These are phyloP conservation scores for Talaromyces amestolkiae DNA, from an alignment of 2,329 filamentous ascomycete species.

Conservation along the genomic window DNA sequence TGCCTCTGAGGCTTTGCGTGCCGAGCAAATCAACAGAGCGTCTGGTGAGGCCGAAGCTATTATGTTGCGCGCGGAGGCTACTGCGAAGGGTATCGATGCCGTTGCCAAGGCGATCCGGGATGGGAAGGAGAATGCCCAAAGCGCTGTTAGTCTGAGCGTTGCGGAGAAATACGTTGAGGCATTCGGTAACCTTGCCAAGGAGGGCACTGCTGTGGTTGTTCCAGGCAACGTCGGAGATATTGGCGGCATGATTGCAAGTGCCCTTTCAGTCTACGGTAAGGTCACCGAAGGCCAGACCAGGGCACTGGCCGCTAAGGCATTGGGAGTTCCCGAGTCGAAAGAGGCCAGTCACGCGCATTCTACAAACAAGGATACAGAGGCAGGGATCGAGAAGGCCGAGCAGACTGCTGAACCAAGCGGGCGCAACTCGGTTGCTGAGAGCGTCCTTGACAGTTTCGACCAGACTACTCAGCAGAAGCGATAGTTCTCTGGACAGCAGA, in stretches of 20 bases:
- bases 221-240: slow-evolving; percentile 97
- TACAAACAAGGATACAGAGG: slow-evolving; percentile 17
- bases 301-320: slow-evolving; percentile 50
- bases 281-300: slow-evolving; percentile 77
- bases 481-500: slow-evolving; percentile 20
- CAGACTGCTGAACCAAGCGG: slow-evolving; percentile 29
- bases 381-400: slow-evolving; percentile 28
- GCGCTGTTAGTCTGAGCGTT: slow-evolving; percentile 80
- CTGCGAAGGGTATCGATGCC: slow-evolving; percentile 81
- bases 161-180: slow-evolving; percentile 98
- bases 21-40: slow-evolving; percentile 91
- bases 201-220: slow-evolving; percentile 92
- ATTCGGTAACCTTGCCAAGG: slow-evolving; percentile 86
- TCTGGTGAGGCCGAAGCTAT: slow-evolving; percentile 94
- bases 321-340: slow-evolving; percentile 27
- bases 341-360: slow-evolving; percentile 7
- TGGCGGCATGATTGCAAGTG: slow-evolving; percentile 92
- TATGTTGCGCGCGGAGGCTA: slow-evolving; percentile 77
- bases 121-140: slow-evolving; percentile 72
- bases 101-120: slow-evolving; percentile 73
- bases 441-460: slow-evolving; percentile 51
- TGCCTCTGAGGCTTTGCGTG: slow-evolving; percentile 83
- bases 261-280: slow-evolving; percentile 92
- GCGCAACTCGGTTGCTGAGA: slow-evolving; percentile 46
- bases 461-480: slow-evolving; percentile 36